A percentile compares a stretch with the other conserved stretches of the same genome.
Conservation (phyloP, 352 stramenopile species). For the Phytophthora sp. region DNA sequence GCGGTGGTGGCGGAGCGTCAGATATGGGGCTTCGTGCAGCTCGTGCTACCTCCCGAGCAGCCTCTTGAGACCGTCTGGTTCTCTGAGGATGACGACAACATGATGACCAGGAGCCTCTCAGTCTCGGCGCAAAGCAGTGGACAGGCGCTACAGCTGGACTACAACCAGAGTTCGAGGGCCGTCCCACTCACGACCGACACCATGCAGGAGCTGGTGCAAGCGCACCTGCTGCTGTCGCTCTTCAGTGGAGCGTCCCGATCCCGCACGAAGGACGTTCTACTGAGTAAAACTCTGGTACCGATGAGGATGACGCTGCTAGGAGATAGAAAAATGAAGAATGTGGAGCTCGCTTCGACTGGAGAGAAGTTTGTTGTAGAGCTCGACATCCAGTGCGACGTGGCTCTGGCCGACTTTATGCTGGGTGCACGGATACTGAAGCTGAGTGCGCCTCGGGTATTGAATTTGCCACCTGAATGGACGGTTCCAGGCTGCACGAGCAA, state of each 20-base stretch:
- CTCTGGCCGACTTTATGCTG: conserved; percentile 55
- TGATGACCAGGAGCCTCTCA: conserved; percentile 46
- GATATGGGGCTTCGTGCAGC: conserved; percentile 52
- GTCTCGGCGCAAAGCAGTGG: conserved; percentile 5
- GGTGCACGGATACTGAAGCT: conserved; percentile 53
- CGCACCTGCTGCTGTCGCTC: conserved; percentile 50
- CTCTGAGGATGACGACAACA: conserved; percentile 53
- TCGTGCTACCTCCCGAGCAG: conserved; percentile 36
- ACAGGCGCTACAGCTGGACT: conserved; percentile 31
- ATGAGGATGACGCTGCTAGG: conserved; percentile 42
- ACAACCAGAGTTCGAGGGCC: conserved; percentile 56
- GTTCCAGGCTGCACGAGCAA: conserved; percentile 42
- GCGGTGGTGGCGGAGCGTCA: neutral
- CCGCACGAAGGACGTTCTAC: conserved; percentile 39
- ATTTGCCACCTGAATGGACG: conserved; percentile 61
- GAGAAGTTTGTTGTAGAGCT: conserved; percentile 46
- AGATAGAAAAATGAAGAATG: conserved; percentile 22
- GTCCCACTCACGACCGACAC: conserved; percentile 41
- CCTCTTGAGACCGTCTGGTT: conserved; percentile 63
- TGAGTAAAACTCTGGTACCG: conserved; percentile 46
- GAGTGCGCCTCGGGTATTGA: conserved; percentile 38
- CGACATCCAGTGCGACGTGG: conserved; percentile 48
- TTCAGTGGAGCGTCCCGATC: conserved; percentile 42
- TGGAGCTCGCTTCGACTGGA: conserved; percentile 23
- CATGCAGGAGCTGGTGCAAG: conserved; percentile 47